Base-by-base conservation (phyloP, 352 stramenopile species). In the Peronospora destructor region DNA sequence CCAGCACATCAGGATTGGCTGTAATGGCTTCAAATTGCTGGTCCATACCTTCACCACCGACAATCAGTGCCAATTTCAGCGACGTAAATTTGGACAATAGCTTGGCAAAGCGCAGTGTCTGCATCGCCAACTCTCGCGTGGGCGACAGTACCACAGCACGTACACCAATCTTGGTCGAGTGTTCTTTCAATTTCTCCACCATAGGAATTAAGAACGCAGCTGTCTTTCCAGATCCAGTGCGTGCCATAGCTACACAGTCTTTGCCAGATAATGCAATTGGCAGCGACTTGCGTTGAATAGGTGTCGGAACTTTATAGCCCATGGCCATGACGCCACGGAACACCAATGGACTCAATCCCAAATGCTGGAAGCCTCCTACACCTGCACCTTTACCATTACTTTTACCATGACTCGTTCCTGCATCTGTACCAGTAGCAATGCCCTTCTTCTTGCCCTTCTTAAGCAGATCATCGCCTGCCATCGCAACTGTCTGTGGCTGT, bases 261-360 rank as follows among this genome's bases (percentile, higher is more conserved):
- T 93, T 89, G 35, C 96, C 96, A 4, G 89, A 95, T 5, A 99
- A 75, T 17, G 97, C 78, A 21, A 98, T 83, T 14, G 97, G 96
- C 41, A 99, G 73, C 57, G 94, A 94, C 71, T 99, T 98, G 49
- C 95, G 86, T 71, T 99, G 97, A 41, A 99, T 98, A 12, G 96
- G 97, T 30, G 97, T 99, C 26, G 97, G 97, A 47, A 97, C 87
- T 48, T 96, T 97, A 73, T 98, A 98, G 35, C 90, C 90, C 87
- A 98, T 96, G 45, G 73, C 75, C 71, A 96, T 93, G 51, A 98
- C 71, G 36, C 79, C 89, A 14, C 77, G 76, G 50, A 94, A 91
- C 40, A 94, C 71, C 4, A 54, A 41, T 23, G 79, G 67, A 57
- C 71, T 89, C n/a, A 94, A 66, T 6, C 84, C 84, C 28, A 95